These are phyloP conservation scores for Cryptosporidium ryanae DNA, from an alignment of 169 alveolate genomes.

Conservation along the genomic window DNA sequence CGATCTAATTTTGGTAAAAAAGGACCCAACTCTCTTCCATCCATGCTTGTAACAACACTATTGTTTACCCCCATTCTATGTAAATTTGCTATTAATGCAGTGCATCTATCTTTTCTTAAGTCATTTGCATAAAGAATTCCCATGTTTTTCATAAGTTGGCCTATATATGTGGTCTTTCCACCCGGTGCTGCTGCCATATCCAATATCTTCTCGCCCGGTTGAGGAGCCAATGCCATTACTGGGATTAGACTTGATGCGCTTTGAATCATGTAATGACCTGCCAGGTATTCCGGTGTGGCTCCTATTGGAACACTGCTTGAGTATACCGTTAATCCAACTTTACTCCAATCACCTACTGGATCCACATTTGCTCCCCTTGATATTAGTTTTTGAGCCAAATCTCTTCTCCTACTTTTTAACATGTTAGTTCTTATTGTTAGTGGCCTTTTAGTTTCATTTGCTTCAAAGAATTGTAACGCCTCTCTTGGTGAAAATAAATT, in stretches of 20 bases:
- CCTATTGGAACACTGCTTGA: conserved; percentile 95
- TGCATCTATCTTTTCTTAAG: conserved; percentile 90
- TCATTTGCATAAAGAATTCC: conserved; percentile 95
- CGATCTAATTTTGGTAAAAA: conserved; percentile 92
- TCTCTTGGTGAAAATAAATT: conserved; percentile 92
- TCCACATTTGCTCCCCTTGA: conserved; percentile 94
- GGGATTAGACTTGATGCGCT: conserved; percentile 95
- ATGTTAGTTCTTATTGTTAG: conserved; percentile 93
- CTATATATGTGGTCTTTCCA: conserved; percentile 95
- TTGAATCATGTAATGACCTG: conserved; percentile 96
- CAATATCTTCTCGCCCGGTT: conserved; percentile 91
- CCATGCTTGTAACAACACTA: conserved; percentile 91
- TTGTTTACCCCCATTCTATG: conserved; percentile 95
- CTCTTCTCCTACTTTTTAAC: conserved; percentile 92
- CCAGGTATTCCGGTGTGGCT: conserved; percentile 96
- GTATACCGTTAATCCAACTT: conserved; percentile 93
- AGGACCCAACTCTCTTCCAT: conserved; percentile 90
- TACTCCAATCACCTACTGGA: conserved; percentile 94
- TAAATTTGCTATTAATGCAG: conserved; percentile 91
- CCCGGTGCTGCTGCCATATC: conserved; percentile 99
- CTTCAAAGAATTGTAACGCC: conserved; percentile 91
- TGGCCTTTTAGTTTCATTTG: conserved; percentile 90
- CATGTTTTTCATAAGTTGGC: conserved; percentile 93
- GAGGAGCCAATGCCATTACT: conserved; percentile 92
- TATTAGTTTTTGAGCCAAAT: conserved; percentile 90